Base-by-base conservation (phyloP, 179 eudicot genomes). In the Sideroxylon spinosum region DNA sequence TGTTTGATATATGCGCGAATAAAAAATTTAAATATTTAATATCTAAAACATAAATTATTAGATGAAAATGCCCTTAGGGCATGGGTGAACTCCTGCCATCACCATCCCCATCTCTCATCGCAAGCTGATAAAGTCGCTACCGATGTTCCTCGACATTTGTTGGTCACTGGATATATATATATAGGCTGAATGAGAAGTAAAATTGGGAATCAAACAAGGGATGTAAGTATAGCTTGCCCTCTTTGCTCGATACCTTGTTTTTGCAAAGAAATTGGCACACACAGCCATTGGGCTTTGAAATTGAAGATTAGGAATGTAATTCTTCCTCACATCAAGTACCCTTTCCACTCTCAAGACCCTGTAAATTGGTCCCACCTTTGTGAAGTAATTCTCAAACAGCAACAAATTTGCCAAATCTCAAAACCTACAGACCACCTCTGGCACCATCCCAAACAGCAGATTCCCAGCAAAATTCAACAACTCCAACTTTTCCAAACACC, bases 391-490 rank as follows among this genome's bases (percentile, higher is more conserved):
- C 25, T 83, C 68, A 0, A 92, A 78, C 20, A 92, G 17, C 9
- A 89, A 81, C 19, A 92, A 25, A 29, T 86, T 91, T 0, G 72
- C 87, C 56, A 90, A 25, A 28, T 82, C 84, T 7, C 86, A 86
- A 0, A 91, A 85, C 70, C 60, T 78, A 73, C 97, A 92, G 7
- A 92, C 70, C 57, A 83, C 62, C 44, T 92, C 97, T 0, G 97
- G 97, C 23, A 92, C 89, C 76, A 77, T 76, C 6, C 92, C 97
- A n/a, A 75, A 84, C 22, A 92, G 72, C 80, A 82, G 19, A 60
- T 92, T 92, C 26, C 84, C 81, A 0, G 88, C 91, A 6, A 89
- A 71, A 60, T 87, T 91, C 7, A 92, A 82, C 60, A 89, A 73
- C 56, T 88, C 82, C 9, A 87, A 76, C 10, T 79, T 85, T 48